A percentile compares a stretch with the other conserved stretches of the same genome.
Conservation (phyloP, 768 basidiomycete genomes). For the Termitomyces bulborhizus region DNA sequence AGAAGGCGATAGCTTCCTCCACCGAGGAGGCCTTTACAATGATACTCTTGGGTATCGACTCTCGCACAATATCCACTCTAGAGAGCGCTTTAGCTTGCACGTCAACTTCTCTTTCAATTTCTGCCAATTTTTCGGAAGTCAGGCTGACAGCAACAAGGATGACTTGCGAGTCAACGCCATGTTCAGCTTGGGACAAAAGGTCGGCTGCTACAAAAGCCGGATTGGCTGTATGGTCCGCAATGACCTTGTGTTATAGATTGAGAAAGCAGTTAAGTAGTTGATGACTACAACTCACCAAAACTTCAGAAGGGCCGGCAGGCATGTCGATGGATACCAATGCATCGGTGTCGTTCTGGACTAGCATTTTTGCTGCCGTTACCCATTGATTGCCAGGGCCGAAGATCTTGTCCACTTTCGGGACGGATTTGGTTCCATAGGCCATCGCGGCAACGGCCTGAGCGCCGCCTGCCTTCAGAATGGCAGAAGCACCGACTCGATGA, state of each 20-base stretch:
- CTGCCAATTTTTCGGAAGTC: conserved; percentile 50
- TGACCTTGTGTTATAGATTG: conserved; percentile 52
- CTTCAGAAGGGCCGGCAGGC: conserved; percentile 98
- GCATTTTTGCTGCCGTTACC: conserved; percentile 99
- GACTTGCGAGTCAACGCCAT: conserved; percentile 97
- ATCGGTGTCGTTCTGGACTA: conserved; percentile 97
- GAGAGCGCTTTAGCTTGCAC: conserved; percentile 80
- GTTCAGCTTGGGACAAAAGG: conserved; percentile 95
- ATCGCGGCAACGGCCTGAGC: conserved; percentile 95
- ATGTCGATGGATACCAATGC: conserved; percentile 97
- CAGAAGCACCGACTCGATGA: conserved; percentile 81
- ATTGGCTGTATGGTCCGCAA: conserved; percentile 83
- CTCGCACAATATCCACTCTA: conserved; percentile 83
- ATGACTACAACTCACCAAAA: conserved; percentile 60
- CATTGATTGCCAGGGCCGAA: conserved; percentile 99
- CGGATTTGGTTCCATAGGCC: conserved; percentile 93
- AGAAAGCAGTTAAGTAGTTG: background rate
- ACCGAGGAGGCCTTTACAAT: conserved; percentile 69
- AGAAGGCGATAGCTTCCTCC: conserved; percentile 80
- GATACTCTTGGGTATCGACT: conserved; percentile 86
- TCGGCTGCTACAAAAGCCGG: conserved; percentile 95
- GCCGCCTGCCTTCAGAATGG: conserved; percentile 91
- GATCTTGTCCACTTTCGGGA: conserved; percentile 98
- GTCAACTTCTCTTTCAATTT: conserved; percentile 83
- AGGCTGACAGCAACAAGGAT: conserved; percentile 83